These are phyloP conservation scores for Talaromyces stipitatus DNA, from an alignment of 495 filamentous ascomycete species.

Conservation along the genomic window DNA sequence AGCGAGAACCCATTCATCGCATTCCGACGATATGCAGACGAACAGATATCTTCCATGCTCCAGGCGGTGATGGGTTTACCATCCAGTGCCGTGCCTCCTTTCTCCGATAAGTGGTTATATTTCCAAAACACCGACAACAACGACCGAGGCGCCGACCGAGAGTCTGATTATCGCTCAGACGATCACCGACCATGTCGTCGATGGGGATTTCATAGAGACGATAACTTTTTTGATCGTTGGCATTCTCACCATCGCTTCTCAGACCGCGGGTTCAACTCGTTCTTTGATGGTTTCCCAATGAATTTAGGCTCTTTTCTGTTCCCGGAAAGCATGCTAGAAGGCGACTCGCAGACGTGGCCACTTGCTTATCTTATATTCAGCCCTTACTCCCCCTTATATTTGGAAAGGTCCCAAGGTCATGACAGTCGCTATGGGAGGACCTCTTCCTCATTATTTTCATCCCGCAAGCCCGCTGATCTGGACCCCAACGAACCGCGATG, in stretches of 20 bases:
- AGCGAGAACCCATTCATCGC: conserved; percentile 50
- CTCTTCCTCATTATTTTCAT: conserved; percentile 31
- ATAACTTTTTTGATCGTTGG: conserved; percentile 2
- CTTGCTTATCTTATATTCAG: conserved; percentile 34
- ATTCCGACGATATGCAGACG: conserved; percentile 53
- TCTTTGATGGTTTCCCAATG: conserved; percentile 27
- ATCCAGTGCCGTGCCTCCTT: conserved; percentile 21
- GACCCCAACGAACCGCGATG: conserved; percentile 34
- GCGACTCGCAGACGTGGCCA: conserved; percentile 27
- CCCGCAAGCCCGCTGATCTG: conserved; percentile 20
- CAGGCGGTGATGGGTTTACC: conserved; percentile 45
- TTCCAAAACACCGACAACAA: conserved; percentile 25
- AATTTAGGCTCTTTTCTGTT: conserved; percentile 21
- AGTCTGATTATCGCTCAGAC: not conserved
- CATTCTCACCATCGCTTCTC: conserved; percentile 8
- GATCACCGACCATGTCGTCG: not conserved
- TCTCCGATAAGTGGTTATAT: conserved; percentile 27
- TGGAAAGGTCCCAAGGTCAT: conserved; percentile 31
- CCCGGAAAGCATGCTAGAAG: conserved; percentile 20
- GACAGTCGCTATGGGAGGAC: conserved; percentile 21
- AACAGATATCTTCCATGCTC: conserved; percentile 47
- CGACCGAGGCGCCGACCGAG: conserved; percentile 10
- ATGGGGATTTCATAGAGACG: not conserved
- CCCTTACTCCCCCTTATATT: conserved; percentile 44
- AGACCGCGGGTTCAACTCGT: conserved; percentile 25